Base-by-base conservation (phyloP, 495 filamentous ascomycete genomes). In the Podospora fimiseda region DNA sequence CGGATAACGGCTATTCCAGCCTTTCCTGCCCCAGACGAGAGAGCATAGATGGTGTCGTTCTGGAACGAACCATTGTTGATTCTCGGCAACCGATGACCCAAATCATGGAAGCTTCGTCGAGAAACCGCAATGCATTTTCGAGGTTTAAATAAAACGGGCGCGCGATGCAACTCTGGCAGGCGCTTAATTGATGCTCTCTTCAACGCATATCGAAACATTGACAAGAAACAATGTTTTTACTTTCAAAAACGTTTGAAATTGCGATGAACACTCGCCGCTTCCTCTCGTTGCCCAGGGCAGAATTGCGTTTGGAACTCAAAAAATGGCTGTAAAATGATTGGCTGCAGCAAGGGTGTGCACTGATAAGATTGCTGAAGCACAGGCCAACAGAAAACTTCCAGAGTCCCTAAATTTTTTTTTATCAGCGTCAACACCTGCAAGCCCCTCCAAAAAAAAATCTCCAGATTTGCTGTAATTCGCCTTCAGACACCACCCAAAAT, bases 1-100 rank as follows among this genome's bases (percentile, higher is more conserved):
- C 93, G 80, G 38, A 98, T 84, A 8, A 97, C 83, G 2, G 94
- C 94, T 65, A 98, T 96, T 23, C 90, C 93, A 24, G 90, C 89
- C 68, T 79, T 82, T 6, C 94, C 92, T 13, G 87, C 71, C 2
- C 88, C 88, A 9, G 93, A 95, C 0, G 93, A 96, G 2, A 97
- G 74, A 0, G 94, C 93, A 63, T 92, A 97, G 14, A 99, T 95
- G 2, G 93, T 97, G 38, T 76, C 76, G 59, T 74, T 59, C 37
- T n/a, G 9, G 24, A 48, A 14, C n/a, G 33, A 43, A 18, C 8
- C 20, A 30, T 22, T 21, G 27, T 48, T 18, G 40, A 48, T 23
- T 15, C 15, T 39, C 9, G 33, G 48, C 37, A 51, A 23, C 22
- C 21, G n/a, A 36, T 8, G 48, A 14, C 46, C 49, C 43, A 27